These are phyloP conservation scores for Diaporthe velutina DNA, from an alignment of 2,329 filamentous ascomycete species.

Conservation along the genomic window DNA sequence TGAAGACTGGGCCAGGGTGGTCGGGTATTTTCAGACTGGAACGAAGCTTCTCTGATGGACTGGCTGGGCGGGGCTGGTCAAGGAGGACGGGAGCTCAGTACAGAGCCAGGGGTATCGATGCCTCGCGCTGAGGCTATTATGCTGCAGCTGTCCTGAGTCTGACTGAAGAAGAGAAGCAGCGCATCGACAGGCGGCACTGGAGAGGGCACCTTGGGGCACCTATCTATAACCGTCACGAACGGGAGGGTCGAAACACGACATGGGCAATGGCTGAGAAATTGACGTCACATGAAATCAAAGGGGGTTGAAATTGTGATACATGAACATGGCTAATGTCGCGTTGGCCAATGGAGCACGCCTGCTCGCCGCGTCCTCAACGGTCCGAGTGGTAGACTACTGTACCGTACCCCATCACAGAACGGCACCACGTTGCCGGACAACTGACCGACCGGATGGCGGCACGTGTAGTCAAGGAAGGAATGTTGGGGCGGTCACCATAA, in stretches of 20 bases:
- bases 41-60: background rate
- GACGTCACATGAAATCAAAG: conserved; percentile 28
- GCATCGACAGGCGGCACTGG: too few species aligned
- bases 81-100: background rate
- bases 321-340: background rate
- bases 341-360: conserved; percentile 11
- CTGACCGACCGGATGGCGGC: background rate
- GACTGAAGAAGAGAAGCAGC: background rate
- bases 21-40: background rate
- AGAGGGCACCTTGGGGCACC: background rate
- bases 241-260: background rate
- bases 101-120: conserved; percentile 18
- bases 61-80: background rate
- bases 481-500: background rate
- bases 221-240: background rate
- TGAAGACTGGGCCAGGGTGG: background rate
- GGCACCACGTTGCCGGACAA: background rate
- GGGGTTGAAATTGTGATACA: conserved; percentile 13
- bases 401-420: background rate
- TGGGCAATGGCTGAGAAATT: background rate
- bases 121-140: background rate
- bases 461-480: background rate
- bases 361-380: background rate
- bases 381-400: conserved; percentile 1
- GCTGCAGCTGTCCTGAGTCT: background rate